phyloP scores from a whole-genome alignment of 306 rosid species.

The Trifolium fragiferum region DNA sequence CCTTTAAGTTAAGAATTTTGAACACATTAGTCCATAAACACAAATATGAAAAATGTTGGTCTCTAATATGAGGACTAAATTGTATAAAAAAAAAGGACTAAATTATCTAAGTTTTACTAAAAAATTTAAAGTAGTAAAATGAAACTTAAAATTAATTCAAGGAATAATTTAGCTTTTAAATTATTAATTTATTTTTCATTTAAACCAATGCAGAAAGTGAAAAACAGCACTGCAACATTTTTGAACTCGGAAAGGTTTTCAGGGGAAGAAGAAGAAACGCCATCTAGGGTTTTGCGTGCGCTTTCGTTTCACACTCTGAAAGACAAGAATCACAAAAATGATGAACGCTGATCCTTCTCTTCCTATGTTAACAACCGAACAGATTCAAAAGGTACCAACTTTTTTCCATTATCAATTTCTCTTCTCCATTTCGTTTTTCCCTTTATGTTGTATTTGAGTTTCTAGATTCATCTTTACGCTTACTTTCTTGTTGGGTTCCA shows the following conservation, averaged over 20 bases:
- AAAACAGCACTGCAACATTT: conserved; percentile 8
- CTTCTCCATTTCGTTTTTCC: conserved; percentile 14
- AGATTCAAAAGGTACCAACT: conserved; percentile 57
- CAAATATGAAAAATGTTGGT: too few species aligned
- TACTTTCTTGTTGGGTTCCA: background rate
- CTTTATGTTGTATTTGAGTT: background rate
- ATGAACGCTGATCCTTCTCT: conserved; percentile 49
- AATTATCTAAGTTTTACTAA: too few species aligned
- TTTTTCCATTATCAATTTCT: conserved; percentile 22
- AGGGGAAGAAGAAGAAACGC: conserved; percentile 27
- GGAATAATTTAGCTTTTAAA: too few species aligned
- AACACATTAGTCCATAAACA: too few species aligned
- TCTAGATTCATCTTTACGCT: background rate
- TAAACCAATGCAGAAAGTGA: background rate
- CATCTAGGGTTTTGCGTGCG: conserved; percentile 41
- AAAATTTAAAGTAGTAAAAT: too few species aligned
- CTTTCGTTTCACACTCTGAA: background rate
- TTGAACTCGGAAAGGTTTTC: conserved; percentile 32
- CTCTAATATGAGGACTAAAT: too few species aligned
- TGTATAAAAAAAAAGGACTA: too few species aligned
- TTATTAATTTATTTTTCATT: background rate
- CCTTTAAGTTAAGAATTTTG: too few species aligned
- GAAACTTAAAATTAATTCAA: too few species aligned
- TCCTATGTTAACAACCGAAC: conserved; percentile 50
- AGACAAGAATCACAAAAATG: conserved; percentile 46